A percentile compares a stretch with the other conserved stretches of the same genome.
Conservation (phyloP, 208 protist genomes). For the Phytomonas francai region DNA sequence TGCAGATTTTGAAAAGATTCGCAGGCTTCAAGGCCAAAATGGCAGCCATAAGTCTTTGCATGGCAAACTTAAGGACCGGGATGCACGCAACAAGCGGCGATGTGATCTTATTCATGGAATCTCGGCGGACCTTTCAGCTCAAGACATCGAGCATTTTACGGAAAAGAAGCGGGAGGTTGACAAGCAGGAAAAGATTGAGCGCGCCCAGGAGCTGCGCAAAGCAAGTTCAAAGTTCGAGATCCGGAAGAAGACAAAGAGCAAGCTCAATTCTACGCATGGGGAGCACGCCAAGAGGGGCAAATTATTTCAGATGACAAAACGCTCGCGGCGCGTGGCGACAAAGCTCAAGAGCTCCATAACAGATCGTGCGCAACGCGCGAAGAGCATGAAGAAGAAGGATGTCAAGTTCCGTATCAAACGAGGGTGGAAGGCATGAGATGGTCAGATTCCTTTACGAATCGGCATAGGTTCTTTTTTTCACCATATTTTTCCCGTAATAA, state of each 20-base stretch:
- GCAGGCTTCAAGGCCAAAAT: constrained; percentile 55
- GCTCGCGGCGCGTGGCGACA: constrained; percentile 71
- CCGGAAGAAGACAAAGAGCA: constrained; percentile 86
- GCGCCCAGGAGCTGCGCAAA: constrained; percentile 70
- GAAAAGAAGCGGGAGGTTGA: constrained; percentile 63
- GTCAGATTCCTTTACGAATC: background rate
- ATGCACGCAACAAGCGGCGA: constrained; percentile 37
- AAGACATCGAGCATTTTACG: constrained; percentile 87
- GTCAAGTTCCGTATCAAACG: constrained; percentile 91
- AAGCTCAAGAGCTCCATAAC: constrained; percentile 79
- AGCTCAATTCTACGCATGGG: constrained; percentile 79
- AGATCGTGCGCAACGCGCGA: constrained; percentile 56
- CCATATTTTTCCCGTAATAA: constrained; percentile 1
- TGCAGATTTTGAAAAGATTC: constrained; percentile 79
- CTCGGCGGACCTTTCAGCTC: constrained; percentile 57
- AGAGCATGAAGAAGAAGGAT: constrained; percentile 91
- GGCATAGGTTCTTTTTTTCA: constrained; percentile 7
- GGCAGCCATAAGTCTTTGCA: constrained; percentile 66
- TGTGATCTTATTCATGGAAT: constrained; percentile 77
- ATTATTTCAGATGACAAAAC: constrained; percentile 89
- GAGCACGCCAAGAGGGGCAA: constrained; percentile 87
- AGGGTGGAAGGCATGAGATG: constrained; percentile 79
- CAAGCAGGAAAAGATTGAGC: constrained; percentile 80
- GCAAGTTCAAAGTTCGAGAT: constrained; percentile 84
- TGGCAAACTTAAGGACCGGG: constrained; percentile 63